phyloP scores from a whole-genome alignment of 495 filamentous ascomycete genomes.

The Ascodesmis nigricans region DNA sequence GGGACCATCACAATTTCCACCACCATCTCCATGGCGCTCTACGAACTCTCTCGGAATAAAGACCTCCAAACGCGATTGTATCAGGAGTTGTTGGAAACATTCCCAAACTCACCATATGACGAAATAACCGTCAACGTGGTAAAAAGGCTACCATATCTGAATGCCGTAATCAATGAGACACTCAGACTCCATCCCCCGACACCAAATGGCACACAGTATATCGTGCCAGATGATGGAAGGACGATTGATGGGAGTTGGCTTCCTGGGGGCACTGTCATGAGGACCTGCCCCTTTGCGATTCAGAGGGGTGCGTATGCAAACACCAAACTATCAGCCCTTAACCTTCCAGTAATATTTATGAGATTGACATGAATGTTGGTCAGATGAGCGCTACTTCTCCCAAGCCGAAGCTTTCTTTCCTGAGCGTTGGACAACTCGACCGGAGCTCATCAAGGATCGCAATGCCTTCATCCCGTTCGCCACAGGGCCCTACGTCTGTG shows the following conservation, averaged over 20 bases:
- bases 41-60: constrained; percentile 1
- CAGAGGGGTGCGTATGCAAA: neutral
- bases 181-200: constrained; percentile 21
- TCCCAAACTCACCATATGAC: neutral
- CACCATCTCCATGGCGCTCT: constrained; percentile 1
- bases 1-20: constrained; percentile 8
- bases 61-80: neutral
- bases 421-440: neutral
- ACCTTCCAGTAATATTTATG: no score
- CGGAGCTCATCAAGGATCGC: constrained; percentile 1
- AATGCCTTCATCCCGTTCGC: constrained; percentile 5
- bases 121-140: no score
- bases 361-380: no score
- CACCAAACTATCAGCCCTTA: no score
- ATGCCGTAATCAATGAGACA: constrained; percentile 12
- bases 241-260: neutral
- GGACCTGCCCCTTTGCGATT: neutral
- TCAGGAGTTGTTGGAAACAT: neutral
- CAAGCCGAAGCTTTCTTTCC: neutral
- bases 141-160: constrained; percentile 3
- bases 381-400: constrained; percentile 3
- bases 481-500: constrained; percentile 5
- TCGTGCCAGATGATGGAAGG: neutral
- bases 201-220: neutral
- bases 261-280: neutral